Base-by-base conservation (phyloP, 768 basidiomycete species). In the Lyophyllum semitale region DNA sequence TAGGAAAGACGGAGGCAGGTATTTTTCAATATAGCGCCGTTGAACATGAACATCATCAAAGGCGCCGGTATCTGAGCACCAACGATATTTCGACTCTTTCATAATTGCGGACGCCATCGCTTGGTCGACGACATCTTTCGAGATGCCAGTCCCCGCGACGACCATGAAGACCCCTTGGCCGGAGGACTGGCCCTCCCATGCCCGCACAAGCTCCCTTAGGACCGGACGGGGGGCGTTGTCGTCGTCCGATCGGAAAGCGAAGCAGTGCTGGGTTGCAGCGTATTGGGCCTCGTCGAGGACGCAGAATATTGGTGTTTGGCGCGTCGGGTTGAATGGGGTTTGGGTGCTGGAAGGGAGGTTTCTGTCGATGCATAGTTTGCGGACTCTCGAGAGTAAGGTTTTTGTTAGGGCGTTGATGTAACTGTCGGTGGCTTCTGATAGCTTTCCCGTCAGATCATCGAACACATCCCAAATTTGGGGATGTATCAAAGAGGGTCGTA, bases 281-380 rank as follows among this genome's bases (percentile, higher is more conserved):
- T 72, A 68, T 55, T 80, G 77, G 11, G 75, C 77, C 63, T 80
- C 77, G 46, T 80, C 77, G 8, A 80, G 67, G 15, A 80, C 71
- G 54, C 75, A 77, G 60, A 77, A 80, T 20, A 80, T 55, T 6
- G 76, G 74, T 5, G 67, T 70, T 50, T 68, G 66, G 17, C 46
- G 59, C 25, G 61, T 57, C 27, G 58, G 52, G 13, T 51, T 59
- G 38, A 63, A 60, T 11, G 49, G 23, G n/a, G 33, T n/a, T 32
- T 15, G 50, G 18, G 32, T 29, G 12, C 9, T 27, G 27, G 27
- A 20, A 44, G 46, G 20, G 40, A 42, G 20, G 40, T 25, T 26
- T 17, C 45, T 45, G 43, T 57, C 53, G 3, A 60, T 26, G 48
- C 69, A 70, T 8, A 66, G 58, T 38, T 61, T 66, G 22, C 75